Base-by-base conservation (phyloP, 1,139 yeast species). In the Pichia terricola region DNA sequence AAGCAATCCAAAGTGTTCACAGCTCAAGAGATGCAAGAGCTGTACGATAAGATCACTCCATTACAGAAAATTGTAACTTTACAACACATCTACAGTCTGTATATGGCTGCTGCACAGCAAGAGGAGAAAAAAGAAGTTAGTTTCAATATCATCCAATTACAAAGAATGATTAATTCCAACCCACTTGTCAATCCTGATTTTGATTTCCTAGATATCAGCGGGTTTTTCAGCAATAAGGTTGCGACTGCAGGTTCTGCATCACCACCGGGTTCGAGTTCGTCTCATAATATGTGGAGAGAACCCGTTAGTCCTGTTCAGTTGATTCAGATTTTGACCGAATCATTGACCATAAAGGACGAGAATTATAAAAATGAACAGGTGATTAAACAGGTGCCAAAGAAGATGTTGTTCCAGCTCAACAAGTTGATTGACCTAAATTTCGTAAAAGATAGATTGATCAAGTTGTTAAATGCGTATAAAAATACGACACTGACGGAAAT, bases 51-150 rank as follows among this genome's bases (percentile, higher is more conserved):
- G 39, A 61, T 61, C 31, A 58, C 64, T 4, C 53, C 55, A 7
- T 50, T 61, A 30, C 64, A 60, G 42, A 60, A 61, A 46, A 57
- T 61, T 9, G 62, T 61, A 28, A 61, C 65, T 4, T 50, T 61
- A 34, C 65, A 61, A 41, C 63, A 61, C 40, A 57, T 61, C 3
- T 59, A 61, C 39, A 59, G 63, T 25, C 51, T 61, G 43, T 61
- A 54, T 43, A 46, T 46, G 50, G 50, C 56, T 28, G 61, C 62
- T 28, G 56, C 62, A 9, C 61, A 57, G 39, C 58, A 58, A 38
- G 46, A 58, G 1, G 54, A 53, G 16, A 56, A 60, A 35, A 55
- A 54, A 35, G 62, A 58, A 16, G 54, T 61, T 4, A 58, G 63
- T 9, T 60, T 61, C 45, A 61, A 61, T 39, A 58, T 61, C 16